Evolutionary conservation across 495 filamentous ascomycete species (phyloP), one percentile per base, ranked within the genome.

Genomic region (Hypomontagnella monticulosa): DNA sequence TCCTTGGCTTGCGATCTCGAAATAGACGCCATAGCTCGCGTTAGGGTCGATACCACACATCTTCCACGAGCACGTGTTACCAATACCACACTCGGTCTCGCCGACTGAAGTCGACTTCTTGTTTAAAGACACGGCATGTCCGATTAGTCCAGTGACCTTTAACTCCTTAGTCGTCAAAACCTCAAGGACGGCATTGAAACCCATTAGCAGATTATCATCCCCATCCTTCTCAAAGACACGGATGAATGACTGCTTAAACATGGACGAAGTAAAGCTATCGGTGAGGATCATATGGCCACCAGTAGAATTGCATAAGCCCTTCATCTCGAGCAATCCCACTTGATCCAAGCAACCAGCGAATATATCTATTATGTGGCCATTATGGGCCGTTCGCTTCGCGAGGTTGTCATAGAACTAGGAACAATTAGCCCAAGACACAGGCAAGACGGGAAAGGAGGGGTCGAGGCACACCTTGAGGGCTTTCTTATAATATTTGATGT

Each of bases 401-500:
- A 99, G 87, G 63, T 86, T 91, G 67, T 99, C 94, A 73, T 98
- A 99, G 79, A 98, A 99, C 93, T 95, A 75, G 15, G 65, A 61
- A 78, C 71, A 10, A 62, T 79, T 57, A 79, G 75, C 53, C 32
- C 15, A 12, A 72, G 11, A 6, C 11, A 23, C 23, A 14, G n/a
- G 46, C 3, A 19, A 15, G 6, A 2, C 16, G 4, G 15, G 27
- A 33, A 4, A 20, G 7, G 9, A 20, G 2, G 9, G 36, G 12
- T n/a, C 32, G 40, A 14, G 58, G 53, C 79, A 34, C 79, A 97
- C 93, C 89, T 98, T 99, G 11, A 97, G 78, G 42, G 96, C 95
- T 78, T 98, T 98, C 84, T 99, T 99, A 80, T 96, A 98, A 76
- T 98, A 97, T 77, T 98, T 99, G 81, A 97, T 97, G 71, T 97